A percentile compares a stretch with the other conserved stretches of the same genome.
Evolutionary conservation across 805 yeast species (phyloP).

Genomic region (Metschnikowia cubensis): DNA sequence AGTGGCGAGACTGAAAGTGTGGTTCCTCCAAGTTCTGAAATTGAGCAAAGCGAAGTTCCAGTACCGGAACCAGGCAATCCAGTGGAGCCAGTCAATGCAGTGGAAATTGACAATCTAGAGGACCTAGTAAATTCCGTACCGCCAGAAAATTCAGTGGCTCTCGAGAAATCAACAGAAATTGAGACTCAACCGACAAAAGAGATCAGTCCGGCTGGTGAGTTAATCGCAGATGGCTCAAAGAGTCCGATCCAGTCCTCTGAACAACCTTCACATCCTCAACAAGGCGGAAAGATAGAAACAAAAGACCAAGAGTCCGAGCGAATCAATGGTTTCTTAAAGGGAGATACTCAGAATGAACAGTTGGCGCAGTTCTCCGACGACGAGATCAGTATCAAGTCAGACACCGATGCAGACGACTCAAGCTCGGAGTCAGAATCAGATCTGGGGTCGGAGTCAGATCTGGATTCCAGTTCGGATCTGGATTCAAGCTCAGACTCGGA

Average conservation of each 20-base stretch:
- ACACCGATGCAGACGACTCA: not conserved
- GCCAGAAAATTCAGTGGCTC: not conserved
- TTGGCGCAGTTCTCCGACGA: constrained; percentile 15
- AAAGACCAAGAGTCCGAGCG: not conserved
- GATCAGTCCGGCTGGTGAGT: too few relatives aligned
- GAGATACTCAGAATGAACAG: constrained; percentile 3
- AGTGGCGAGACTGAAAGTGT: not conserved
- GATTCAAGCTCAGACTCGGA: constrained; percentile 11
- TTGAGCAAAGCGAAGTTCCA: too few relatives aligned
- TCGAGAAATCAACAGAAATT: not conserved
- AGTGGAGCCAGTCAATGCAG: not conserved
- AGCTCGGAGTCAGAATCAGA: not conserved
- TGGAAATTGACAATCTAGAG: too few relatives aligned
- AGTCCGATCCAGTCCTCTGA: not conserved
- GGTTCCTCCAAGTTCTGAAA: too few relatives aligned
- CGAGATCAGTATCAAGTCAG: constrained; percentile 12
- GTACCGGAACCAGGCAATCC: too few relatives aligned
- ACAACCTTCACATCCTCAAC: not conserved
- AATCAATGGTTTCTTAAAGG: constrained; percentile 4
- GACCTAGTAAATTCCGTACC: not conserved
- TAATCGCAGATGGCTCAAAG: too few relatives aligned
- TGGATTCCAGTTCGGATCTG: constrained; percentile 4
- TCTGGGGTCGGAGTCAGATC: constrained; percentile 1
- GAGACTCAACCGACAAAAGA: not conserved
- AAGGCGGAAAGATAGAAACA: not conserved